Evolutionary conservation across 768 basidiomycete genomes (phyloP).

Genomic region (Termitomyces sp.): DNA sequence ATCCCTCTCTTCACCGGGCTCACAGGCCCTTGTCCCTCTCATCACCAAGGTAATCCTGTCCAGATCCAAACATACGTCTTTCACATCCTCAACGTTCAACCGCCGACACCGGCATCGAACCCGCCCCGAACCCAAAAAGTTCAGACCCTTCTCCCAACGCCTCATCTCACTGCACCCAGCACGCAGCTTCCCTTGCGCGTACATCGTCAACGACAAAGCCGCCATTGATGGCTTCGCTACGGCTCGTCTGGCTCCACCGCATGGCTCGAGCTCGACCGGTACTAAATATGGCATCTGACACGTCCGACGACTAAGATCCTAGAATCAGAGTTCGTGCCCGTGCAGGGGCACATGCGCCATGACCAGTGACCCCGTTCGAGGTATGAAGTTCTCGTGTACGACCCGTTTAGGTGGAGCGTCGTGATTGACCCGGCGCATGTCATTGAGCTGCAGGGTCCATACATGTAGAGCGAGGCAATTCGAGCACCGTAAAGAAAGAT

Average conservation of each 20-base stretch:
- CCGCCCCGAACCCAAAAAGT: too few species aligned
- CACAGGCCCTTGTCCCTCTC: too few species aligned
- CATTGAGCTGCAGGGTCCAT: constrained; percentile 32
- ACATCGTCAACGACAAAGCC: background rate
- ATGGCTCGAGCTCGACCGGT: constrained; percentile 63
- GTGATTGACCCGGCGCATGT: constrained; percentile 47
- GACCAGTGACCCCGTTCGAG: constrained; percentile 35
- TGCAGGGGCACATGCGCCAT: constrained; percentile 56
- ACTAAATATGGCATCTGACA: constrained; percentile 45
- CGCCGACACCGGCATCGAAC: too few species aligned
- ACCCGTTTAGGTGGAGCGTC: constrained; percentile 49
- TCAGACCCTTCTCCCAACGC: too few species aligned
- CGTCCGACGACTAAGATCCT: constrained; percentile 29
- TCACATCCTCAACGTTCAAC: too few species aligned
- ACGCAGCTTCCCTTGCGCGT: background rate
- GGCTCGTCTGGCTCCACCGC: constrained; percentile 68
- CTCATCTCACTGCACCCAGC: too few species aligned
- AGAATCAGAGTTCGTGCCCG: constrained; percentile 40
- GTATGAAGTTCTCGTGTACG: background rate
- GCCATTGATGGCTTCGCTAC: constrained; percentile 25
- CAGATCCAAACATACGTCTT: too few species aligned
- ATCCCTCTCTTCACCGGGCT: too few species aligned
- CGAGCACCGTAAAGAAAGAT: constrained; percentile 50
- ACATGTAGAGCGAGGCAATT: constrained; percentile 18
- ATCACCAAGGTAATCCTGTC: too few species aligned